A percentile compares a stretch with the other conserved stretches of the same genome.
Conservation (phyloP, 345 rosid species). For the Ceriops tagal region DNA sequence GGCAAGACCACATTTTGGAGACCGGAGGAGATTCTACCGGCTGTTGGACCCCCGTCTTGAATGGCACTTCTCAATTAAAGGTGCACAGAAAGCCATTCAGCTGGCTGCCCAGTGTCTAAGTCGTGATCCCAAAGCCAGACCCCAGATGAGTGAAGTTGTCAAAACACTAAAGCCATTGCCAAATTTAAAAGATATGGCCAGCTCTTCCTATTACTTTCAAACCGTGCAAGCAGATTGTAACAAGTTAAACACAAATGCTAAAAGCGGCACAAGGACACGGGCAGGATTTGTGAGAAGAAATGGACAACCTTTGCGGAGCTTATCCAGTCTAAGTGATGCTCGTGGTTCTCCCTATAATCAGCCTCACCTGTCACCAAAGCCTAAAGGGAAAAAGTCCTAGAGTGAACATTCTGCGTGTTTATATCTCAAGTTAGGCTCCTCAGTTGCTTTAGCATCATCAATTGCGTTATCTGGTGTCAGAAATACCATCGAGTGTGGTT, state of each 20-base stretch:
- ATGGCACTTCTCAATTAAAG: slow-evolving; percentile 86
- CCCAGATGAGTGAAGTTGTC: slow-evolving; percentile 84
- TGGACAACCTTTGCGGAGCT: slow-evolving; percentile 62
- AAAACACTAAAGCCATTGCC: slow-evolving; percentile 66
- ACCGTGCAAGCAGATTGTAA: slow-evolving; percentile 29
- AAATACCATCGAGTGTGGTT: slow-evolving; percentile 15
- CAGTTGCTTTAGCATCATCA: background rate
- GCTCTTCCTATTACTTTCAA: slow-evolving; percentile 73
- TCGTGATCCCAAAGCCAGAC: slow-evolving; percentile 90
- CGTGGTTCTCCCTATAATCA: slow-evolving; percentile 54
- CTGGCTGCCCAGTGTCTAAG: slow-evolving; percentile 82
- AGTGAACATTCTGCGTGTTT: background rate
- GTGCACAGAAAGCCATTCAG: slow-evolving; percentile 85
- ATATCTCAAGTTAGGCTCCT: background rate
- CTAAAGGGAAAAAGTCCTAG: slow-evolving; percentile 48
- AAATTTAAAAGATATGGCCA: slow-evolving; percentile 85
- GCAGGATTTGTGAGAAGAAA: slow-evolving; percentile 67
- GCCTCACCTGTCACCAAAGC: slow-evolving; percentile 60
- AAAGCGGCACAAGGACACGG: slow-evolving; percentile 54
- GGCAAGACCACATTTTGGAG: slow-evolving; percentile 86
- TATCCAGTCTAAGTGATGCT: slow-evolving; percentile 46
- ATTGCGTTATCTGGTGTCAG: background rate
- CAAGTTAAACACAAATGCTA: slow-evolving; percentile 29
- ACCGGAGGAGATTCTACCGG: slow-evolving; percentile 69
- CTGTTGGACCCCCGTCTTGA: slow-evolving; percentile 88